Evolutionary conservation across 1,284 basidiomycete species (phyloP), one percentile per base, ranked within the genome.

Genomic region (Ceratobasidium sp.): DNA sequence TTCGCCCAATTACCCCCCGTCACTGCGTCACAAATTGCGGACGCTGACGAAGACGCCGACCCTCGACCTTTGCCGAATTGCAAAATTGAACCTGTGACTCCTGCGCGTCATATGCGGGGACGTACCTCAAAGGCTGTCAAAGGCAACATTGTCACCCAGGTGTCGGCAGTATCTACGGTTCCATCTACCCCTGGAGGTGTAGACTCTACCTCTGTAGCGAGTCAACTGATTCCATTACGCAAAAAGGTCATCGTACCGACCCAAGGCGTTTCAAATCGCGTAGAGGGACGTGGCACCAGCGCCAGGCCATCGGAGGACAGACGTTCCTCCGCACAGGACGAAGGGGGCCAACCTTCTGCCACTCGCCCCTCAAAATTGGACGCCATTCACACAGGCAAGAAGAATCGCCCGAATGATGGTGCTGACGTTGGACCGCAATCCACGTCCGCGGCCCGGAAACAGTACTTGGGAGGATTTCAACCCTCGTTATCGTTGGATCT

Each of bases 1-100:
- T 34, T 47, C 53, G 10, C 53, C 65, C 29, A 31, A 45, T 1
- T 43, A 43, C 12, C 65, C 65, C 15, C 65, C 25, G 42, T 68
- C 32, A 68, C 65, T 15, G 65, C 65, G 3, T 68, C 65, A 32
- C 65, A 68, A 22, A 29, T 68, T 17, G 65, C 52, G 3, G 65
- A 68, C n/a, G 65, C 65, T 8, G 53, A 56, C 45, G 65, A 68
- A 43, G 65, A 68, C 22, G 15, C 52, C 52, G 40, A 45, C 15
- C 29, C 52, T 27, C 52, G 7, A 22, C 25, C 47, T 15, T 20
- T 20, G 13, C 27, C 47, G 17, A 27, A 38, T 6, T 10, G 38
- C 35, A 68, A 68, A 22, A 13, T 68, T 49, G 53, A 56, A 34
- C 65, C 53, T 13, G 29, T 40, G n/a, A 68, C 47, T 42, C 52